A percentile compares a stretch with the other conserved stretches of the same genome.
phyloP scores from a whole-genome alignment of 129 eudicot species.

The Chrysanthemum seticuspe region DNA sequence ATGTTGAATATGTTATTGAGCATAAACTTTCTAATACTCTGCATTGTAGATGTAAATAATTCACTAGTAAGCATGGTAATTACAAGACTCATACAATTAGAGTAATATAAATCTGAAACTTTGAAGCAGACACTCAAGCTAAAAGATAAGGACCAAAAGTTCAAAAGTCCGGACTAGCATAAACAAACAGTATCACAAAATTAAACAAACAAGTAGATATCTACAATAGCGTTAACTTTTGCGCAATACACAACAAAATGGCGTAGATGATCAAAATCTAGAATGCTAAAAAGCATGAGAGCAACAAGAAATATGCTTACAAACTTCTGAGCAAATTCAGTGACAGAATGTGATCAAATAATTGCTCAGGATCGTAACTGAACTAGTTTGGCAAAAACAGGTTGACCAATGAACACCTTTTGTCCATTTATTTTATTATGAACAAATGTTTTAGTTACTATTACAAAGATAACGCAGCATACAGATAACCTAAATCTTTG shows the following conservation, averaged over 20 bases:
- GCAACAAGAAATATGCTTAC: conserved; percentile 1
- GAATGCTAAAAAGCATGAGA: not conserved
- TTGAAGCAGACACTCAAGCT: conserved; percentile 1
- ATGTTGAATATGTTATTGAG: not conserved
- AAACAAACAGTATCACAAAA: not conserved
- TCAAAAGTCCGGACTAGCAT: not conserved
- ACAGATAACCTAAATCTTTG: too few species aligned
- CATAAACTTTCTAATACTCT: not conserved
- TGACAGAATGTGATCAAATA: not conserved
- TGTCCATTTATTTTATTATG: too few species aligned
- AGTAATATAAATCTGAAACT: conserved; percentile 1
- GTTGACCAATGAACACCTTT: conserved; percentile 5
- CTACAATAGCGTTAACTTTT: not conserved
- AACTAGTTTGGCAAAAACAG: not conserved
- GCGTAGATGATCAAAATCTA: not conserved
- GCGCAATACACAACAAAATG: not conserved
- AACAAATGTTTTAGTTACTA: too few species aligned
- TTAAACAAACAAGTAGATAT: not conserved
- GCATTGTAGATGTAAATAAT: too few species aligned
- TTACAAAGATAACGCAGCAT: too few species aligned
- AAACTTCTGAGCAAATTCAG: conserved; percentile 1
- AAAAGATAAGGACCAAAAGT: not conserved
- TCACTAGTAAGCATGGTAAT: too few species aligned
- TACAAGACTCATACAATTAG: not conserved
- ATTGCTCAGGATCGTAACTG: not conserved